A percentile compares a stretch with the other conserved stretches of the same genome.
Conservation (phyloP, 352 stramenopile species). For the Pythium brachiatum region DNA sequence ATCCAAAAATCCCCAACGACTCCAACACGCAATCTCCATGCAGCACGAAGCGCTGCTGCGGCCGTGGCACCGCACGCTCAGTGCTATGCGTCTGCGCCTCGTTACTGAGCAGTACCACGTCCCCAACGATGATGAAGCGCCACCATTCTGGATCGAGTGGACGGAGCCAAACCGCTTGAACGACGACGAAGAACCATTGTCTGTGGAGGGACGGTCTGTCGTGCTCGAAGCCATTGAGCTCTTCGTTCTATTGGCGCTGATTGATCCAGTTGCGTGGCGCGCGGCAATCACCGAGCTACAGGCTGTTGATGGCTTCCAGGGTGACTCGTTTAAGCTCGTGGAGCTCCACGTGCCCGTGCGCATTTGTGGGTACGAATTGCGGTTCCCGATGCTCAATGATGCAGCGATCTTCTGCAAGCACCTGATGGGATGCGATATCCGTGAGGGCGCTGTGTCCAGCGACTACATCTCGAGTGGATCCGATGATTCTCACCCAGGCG, state of each 20-base stretch:
- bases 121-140: neutral
- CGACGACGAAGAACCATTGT: neutral
- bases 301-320: neutral
- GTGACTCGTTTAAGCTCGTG: neutral
- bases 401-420: neutral
- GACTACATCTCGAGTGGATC: neutral
- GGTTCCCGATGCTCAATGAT: neutral
- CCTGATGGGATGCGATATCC: neutral
- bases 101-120: neutral
- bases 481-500: neutral
- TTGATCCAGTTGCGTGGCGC: neutral
- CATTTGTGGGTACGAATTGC: conserved; percentile 5
- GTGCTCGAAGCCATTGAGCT: conserved; percentile 5
- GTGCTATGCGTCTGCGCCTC: neutral
- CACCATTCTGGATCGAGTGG: neutral
- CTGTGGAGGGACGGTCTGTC: neutral
- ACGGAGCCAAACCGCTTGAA: neutral
- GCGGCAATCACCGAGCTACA: neutral
- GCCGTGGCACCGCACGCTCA: neutral
- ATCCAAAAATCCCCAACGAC: neutral
- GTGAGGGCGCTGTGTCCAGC: neutral
- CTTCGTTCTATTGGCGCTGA: conserved; percentile 3
- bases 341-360: neutral
- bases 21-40: neutral
- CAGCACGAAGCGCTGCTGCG: neutral